Evolutionary conservation across 306 rosid genomes (phyloP).

Genomic region (Herpetospermum pedunculosum): DNA sequence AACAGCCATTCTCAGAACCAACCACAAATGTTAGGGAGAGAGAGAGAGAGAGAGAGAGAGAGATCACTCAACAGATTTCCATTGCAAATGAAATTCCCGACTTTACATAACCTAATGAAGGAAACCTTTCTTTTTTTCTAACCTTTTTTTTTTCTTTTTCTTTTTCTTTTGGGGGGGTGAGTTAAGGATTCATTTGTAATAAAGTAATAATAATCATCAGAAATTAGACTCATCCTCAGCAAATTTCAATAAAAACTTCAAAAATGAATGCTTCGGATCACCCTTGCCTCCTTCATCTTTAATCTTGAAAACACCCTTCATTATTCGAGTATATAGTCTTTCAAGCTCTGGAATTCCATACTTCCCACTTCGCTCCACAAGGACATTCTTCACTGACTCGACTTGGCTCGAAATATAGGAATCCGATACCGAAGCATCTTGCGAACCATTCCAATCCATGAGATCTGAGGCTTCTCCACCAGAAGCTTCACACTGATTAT

Average conservation of each 20-base stretch:
- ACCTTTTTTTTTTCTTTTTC: background rate
- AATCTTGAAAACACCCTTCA: slow-evolving; percentile 76
- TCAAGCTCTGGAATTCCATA: slow-evolving; percentile 77
- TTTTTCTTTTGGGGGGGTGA: background rate
- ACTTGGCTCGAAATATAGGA: slow-evolving; percentile 35
- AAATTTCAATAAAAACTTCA: slow-evolving; percentile 54
- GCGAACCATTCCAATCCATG: slow-evolving; percentile 20
- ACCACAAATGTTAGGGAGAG: background rate
- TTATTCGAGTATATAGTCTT: slow-evolving; percentile 68
- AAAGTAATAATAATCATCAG: slow-evolving; percentile 19
- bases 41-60: slow-evolving; percentile 1
- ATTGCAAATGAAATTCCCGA: slow-evolving; percentile 32
- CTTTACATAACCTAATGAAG: slow-evolving; percentile 36
- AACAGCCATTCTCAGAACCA: background rate
- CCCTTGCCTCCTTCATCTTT: slow-evolving; percentile 29
- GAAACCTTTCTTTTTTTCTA: background rate
- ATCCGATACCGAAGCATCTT: slow-evolving; percentile 34
- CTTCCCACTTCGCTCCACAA: slow-evolving; percentile 43
- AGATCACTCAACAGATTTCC: slow-evolving; percentile 24
- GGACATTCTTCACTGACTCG: slow-evolving; percentile 40
- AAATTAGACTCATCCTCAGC: slow-evolving; percentile 72
- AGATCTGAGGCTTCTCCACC: slow-evolving; percentile 28
- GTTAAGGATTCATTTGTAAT: background rate
- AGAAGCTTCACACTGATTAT: slow-evolving; percentile 22
- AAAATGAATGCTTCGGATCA: slow-evolving; percentile 42